Evolutionary conservation across 2,329 filamentous ascomycete genomes (phyloP).

Genomic region (Blumeria graminis): DNA sequence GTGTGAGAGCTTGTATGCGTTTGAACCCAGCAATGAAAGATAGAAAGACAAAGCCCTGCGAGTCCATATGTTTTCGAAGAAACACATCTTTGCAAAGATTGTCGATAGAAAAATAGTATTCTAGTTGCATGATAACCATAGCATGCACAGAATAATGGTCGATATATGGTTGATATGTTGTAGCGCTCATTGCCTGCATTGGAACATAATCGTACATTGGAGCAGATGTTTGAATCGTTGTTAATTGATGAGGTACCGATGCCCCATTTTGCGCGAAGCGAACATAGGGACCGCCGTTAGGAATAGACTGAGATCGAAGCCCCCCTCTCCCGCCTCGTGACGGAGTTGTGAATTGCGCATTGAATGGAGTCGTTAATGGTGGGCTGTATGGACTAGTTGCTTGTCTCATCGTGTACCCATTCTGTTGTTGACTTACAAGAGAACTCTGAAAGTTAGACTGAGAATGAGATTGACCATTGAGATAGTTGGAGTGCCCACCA

Average conservation of each 20-base stretch:
- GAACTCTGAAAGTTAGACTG: conserved; percentile 19
- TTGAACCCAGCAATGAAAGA: conserved; percentile 67
- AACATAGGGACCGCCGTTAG: conserved; percentile 26
- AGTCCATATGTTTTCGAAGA: conserved; percentile 79
- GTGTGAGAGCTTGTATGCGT: conserved; percentile 49
- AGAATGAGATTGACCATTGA: conserved; percentile 13
- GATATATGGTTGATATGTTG: conserved; percentile 31
- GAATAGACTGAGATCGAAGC: conserved; percentile 36
- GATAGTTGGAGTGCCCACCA: conserved; percentile 16
- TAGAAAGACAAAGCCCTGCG: conserved; percentile 71
- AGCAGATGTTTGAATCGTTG: conserved; percentile 22
- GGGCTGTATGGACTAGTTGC: conserved; percentile 15
- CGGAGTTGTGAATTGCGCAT: conserved; percentile 13
- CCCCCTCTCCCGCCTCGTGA: conserved; percentile 24
- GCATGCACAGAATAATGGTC: conserved; percentile 25
- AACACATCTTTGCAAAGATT: conserved; percentile 88
- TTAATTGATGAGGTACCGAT: conserved; percentile 16
- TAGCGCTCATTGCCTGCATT: conserved; percentile 28
- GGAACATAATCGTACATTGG: conserved; percentile 30
- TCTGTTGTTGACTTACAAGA: conserved; percentile 12
- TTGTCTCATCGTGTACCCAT: conserved; percentile 12
- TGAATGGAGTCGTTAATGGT: conserved; percentile 16
- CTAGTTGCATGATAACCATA: conserved; percentile 29
- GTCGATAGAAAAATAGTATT: conserved; percentile 94
- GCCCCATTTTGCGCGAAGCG: conserved; percentile 17